These are phyloP conservation scores for Debaryomycetaceae sp. DNA, from an alignment of 1,139 yeast genomes.

Conservation along the genomic window DNA sequence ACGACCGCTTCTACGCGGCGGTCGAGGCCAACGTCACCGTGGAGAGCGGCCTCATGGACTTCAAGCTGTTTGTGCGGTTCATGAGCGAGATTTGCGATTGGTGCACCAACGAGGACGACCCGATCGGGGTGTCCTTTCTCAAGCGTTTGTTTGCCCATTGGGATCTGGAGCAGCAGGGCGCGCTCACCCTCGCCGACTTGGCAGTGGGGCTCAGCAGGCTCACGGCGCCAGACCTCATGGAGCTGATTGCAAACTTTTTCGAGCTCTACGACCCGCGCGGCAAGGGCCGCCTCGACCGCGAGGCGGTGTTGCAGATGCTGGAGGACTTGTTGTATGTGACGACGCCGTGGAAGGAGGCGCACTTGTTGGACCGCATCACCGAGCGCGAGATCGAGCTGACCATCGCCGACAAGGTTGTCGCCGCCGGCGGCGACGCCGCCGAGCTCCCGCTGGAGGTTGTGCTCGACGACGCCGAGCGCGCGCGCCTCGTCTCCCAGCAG, in stretches of 20 bases:
- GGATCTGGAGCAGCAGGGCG: constrained; percentile 55
- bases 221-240: constrained; percentile 72
- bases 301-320: constrained; percentile 75
- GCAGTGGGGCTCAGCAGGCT: constrained; percentile 69
- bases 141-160: constrained; percentile 64
- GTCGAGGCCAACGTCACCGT: constrained; percentile 66
- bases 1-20: constrained; percentile 80
- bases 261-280: constrained; percentile 64
- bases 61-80: constrained; percentile 64
- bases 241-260: constrained; percentile 73
- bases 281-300: constrained; percentile 65
- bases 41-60: constrained; percentile 71
- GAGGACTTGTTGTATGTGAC: constrained; percentile 84
- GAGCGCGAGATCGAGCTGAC: constrained; percentile 57
- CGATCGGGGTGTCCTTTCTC: constrained; percentile 42
- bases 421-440: constrained; percentile 30
- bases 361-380: constrained; percentile 55
- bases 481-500: constrained; percentile 64
- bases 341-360: constrained; percentile 76
- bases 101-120: constrained; percentile 26
- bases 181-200: constrained; percentile 64
- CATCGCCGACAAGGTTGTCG: constrained; percentile 55
- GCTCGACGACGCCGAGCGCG: constrained; percentile 60
- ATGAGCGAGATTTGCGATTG: constrained; percentile 82
- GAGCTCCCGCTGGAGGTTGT: constrained; percentile 55